These are phyloP conservation scores for Trypanosoma caninum DNA, from an alignment of 208 protist species.

Conservation along the genomic window DNA sequence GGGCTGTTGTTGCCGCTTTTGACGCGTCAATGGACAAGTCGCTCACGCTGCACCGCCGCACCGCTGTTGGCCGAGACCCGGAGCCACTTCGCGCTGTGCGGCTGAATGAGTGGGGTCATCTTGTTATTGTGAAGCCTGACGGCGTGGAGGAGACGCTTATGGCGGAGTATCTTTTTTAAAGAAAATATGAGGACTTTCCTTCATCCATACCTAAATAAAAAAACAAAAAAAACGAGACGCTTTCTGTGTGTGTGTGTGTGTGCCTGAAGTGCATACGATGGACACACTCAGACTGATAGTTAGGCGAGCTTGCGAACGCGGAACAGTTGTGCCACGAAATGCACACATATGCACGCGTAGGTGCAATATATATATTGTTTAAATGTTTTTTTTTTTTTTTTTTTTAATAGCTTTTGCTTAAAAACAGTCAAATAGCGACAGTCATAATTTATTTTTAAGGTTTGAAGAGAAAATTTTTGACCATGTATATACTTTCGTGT, in stretches of 20 bases:
- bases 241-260: neutral
- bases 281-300: no score
- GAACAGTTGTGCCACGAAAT: no score
- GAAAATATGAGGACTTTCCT: neutral
- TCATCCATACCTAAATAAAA: neutral
- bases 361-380: no score
- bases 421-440: no score
- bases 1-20: constrained; percentile 36
- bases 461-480: no score
- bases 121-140: constrained; percentile 39
- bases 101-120: constrained; percentile 60
- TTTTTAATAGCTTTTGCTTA: no score
- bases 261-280: no score
- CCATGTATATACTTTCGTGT: no score
- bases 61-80: constrained; percentile 32
- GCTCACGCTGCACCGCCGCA: constrained; percentile 38
- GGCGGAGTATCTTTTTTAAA: constrained; percentile 70
- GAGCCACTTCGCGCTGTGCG: constrained; percentile 37
- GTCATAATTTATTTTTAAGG: no score
- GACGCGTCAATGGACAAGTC: constrained; percentile 46
- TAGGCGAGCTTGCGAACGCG: no score
- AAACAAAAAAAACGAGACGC: neutral
- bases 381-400: no score
- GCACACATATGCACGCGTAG: no score
- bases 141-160: constrained; percentile 40